These are phyloP conservation scores for Brachypodium distachyon DNA, from an alignment of 202 grass and related monocot genomes.

Conservation along the genomic window DNA sequence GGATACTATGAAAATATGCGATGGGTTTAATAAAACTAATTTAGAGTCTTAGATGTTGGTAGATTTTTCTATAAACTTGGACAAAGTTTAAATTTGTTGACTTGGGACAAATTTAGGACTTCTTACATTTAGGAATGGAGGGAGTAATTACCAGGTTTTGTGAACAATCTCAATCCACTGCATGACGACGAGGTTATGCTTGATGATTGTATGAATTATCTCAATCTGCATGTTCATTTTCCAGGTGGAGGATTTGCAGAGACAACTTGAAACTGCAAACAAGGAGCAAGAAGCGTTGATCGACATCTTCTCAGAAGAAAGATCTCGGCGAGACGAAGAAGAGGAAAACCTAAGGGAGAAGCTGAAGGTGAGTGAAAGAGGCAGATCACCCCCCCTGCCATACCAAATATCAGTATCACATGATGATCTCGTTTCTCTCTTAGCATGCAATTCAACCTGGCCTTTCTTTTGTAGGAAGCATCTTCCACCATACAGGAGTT, in stretches of 20 bases:
- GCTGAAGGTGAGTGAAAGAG: conserved; percentile 51
- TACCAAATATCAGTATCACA: background rate
- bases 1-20: no score
- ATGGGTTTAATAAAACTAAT: no score
- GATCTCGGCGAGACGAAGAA: conserved; percentile 58
- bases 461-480: conserved; percentile 42
- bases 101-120: no score
- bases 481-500: conserved; percentile 68
- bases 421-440: background rate
- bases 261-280: conserved; percentile 59
- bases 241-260: conserved; percentile 70
- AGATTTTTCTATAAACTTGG: no score
- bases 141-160: background rate
- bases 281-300: conserved; percentile 95
- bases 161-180: background rate
- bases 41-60: no score
- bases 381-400: background rate
- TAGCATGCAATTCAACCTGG: background rate
- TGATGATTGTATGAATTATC: background rate
- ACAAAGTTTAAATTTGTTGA: no score
- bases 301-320: conserved; percentile 93
- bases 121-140: no score
- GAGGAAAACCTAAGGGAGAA: conserved; percentile 75
- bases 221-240: background rate
- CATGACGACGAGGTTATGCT: background rate